Evolutionary conservation across 1,284 basidiomycete species (phyloP).

Genomic region (Ceratobasidium sp.): DNA sequence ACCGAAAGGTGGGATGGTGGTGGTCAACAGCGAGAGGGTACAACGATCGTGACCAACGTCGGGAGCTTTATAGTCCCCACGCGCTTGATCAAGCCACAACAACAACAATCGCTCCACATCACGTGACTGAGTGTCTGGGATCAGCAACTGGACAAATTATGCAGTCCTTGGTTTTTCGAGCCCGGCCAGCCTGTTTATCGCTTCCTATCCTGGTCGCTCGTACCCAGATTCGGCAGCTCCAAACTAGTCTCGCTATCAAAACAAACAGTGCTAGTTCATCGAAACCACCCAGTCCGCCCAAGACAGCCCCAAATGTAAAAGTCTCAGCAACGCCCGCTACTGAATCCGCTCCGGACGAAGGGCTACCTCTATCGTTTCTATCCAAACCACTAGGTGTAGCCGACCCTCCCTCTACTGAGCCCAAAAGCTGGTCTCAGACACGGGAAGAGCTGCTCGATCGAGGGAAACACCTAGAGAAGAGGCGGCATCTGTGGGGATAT

Average conservation of each 20-base stretch:
- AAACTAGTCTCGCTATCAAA: not conserved
- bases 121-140: constrained; percentile 13
- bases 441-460: constrained; percentile 75
- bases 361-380: constrained; percentile 52
- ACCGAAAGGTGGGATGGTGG: not conserved
- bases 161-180: constrained; percentile 8
- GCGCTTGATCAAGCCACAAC: constrained; percentile 35
- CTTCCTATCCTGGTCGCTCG: not conserved
- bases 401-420: constrained; percentile 62
- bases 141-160: constrained; percentile 10
- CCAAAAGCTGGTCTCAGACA: constrained; percentile 69
- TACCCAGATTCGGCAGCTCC: not conserved
- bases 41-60: not conserved
- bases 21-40: constrained; percentile 20
- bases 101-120: constrained; percentile 25
- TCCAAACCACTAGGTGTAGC: constrained; percentile 77
- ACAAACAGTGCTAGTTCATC: not conserved
- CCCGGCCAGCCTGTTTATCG: not conserved
- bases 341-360: constrained; percentile 9
- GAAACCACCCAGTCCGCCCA: not conserved
- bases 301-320: not conserved
- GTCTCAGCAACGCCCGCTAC: not conserved
- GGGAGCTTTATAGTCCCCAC: constrained; percentile 30
- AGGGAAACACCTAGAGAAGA: constrained; percentile 72
- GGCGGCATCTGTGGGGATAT: constrained; percentile 70